Evolutionary conservation across 2,329 filamentous ascomycete genomes (phyloP), one percentile per base, ranked within the genome.

Genomic region (Fusarium luffae): DNA sequence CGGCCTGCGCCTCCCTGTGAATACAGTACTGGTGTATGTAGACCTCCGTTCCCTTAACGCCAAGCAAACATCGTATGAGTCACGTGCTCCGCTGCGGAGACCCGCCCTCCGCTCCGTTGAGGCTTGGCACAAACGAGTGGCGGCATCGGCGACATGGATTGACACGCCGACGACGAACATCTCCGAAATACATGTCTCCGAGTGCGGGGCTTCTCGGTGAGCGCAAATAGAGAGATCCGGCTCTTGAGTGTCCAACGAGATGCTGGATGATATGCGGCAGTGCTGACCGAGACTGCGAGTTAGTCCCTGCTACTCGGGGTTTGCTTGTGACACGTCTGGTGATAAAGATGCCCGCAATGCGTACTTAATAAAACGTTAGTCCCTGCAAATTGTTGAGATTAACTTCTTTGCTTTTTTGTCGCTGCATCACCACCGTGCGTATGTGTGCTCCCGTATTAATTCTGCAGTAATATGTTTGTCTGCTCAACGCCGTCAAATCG

Each of bases 71-170:
- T 68, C 59, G 28, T 65, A 66, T 56, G 49, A 66, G 68, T 74
- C 72, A 74, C 72, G 72, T 74, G 72, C 61, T 67, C 70, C 72
- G 71, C 70, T 42, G 48, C 66, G 60, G 60, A 25, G 47, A 34
- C 32, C 56, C 68, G 56, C 59, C 54, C 50, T 56, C 69, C 65
- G 63, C 68, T 62, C 67, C 62, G 67, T 60, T 28, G 56, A 60
- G 40, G 27, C 59, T 63, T 60, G 54, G 54, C 62, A 42, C 42
- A 59, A 11, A 41, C 43, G 40, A 69, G 60, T 69, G 59, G 66
- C 52, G 59, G 60, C 59, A n/a, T 57, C 40, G 54, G 61, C 40
- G 25, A 37, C 34, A 37, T 37, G 34, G 34, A n/a, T 49, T 51
- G 57, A 54, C 49, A 46, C 44, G 32, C 59, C 63, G 54, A 42